phyloP scores from a whole-genome alignment of 345 rosid species.

The Anacardium occidentale region DNA sequence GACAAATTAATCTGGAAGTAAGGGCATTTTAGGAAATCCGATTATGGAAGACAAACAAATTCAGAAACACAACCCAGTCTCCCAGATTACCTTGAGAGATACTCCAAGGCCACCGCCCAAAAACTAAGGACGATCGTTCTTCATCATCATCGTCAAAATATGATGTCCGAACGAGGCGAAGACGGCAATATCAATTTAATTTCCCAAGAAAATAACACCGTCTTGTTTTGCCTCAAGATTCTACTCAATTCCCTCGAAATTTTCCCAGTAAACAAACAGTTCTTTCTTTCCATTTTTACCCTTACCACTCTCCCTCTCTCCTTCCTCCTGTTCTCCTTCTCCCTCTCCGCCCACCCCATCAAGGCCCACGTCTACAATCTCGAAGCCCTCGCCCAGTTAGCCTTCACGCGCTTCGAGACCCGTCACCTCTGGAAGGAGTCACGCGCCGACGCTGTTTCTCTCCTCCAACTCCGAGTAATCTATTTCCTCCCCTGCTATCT shows the following conservation, averaged over 20 bases:
- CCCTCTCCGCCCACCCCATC: slow-evolving; percentile 48
- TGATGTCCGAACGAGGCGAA: neutral
- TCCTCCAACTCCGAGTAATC: slow-evolving; percentile 49
- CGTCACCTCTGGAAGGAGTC: slow-evolving; percentile 66
- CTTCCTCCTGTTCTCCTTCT: slow-evolving; percentile 49
- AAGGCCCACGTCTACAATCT: slow-evolving; percentile 51
- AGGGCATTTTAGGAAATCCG: too few species aligned
- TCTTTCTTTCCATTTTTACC: slow-evolving; percentile 41
- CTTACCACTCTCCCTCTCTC: slow-evolving; percentile 60
- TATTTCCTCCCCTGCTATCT: slow-evolving; percentile 47
- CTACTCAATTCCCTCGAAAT: slow-evolving; percentile 41
- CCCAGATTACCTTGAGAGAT: too few species aligned
- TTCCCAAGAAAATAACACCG: neutral
- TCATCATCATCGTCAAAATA: too few species aligned
- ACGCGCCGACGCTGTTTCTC: slow-evolving; percentile 50
- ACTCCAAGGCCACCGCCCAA: too few species aligned
- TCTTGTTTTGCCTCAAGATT: slow-evolving; percentile 11
- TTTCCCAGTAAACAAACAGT: slow-evolving; percentile 45
- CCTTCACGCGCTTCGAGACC: slow-evolving; percentile 60
- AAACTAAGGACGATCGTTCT: too few species aligned
- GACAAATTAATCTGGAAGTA: too few species aligned
- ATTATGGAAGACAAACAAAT: too few species aligned
- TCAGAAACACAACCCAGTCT: too few species aligned
- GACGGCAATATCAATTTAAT: neutral
- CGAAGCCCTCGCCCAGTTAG: slow-evolving; percentile 46